Conservation (phyloP, 2,329 filamentous ascomycete genomes). For the Rhinocladiella similis region DNA sequence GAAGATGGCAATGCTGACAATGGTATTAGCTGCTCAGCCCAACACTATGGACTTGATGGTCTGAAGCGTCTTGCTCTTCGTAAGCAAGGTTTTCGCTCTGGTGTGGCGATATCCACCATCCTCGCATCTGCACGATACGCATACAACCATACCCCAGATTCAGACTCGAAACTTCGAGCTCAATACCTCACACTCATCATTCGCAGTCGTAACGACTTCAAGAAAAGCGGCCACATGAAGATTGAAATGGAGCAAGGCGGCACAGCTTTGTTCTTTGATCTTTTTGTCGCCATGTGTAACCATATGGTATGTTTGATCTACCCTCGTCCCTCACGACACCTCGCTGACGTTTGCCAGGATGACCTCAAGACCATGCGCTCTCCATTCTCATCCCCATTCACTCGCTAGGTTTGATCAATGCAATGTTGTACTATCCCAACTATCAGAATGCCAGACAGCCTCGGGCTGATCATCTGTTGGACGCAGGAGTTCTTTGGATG, state of each 20-base stretch:
- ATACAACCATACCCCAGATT: constrained; percentile 84
- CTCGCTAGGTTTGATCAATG: constrained; percentile 16
- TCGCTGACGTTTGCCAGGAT: constrained; percentile 23
- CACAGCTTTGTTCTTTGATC: constrained; percentile 78
- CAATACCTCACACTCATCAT: constrained; percentile 94
- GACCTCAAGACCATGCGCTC: constrained; percentile 31
- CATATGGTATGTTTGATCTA: constrained; percentile 65
- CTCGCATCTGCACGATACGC: constrained; percentile 84
- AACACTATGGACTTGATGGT: constrained; percentile 79
- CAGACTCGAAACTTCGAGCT: constrained; percentile 83
- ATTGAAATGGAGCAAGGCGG: constrained; percentile 88
- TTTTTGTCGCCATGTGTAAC: constrained; percentile 91
- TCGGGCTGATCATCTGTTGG: neutral
- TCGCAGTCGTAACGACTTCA: constrained; percentile 82
- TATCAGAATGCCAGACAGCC: constrained; percentile 13
- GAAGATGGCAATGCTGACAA: constrained; percentile 13
- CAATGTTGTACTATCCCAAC: constrained; percentile 4
- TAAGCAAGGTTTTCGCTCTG: constrained; percentile 85
- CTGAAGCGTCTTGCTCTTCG: constrained; percentile 80
- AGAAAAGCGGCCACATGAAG: constrained; percentile 93
- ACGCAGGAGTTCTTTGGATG: constrained; percentile 1
- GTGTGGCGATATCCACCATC: constrained; percentile 82
- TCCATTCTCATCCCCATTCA: constrained; percentile 27
- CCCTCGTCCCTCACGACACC: constrained; percentile 35
- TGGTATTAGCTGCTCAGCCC: constrained; percentile 67